Percentiles rank a stretch among this genome's conserved stretches.
Conservation (phyloP, 257 asterid genomes). For the Nicotiana benthamiana region DNA sequence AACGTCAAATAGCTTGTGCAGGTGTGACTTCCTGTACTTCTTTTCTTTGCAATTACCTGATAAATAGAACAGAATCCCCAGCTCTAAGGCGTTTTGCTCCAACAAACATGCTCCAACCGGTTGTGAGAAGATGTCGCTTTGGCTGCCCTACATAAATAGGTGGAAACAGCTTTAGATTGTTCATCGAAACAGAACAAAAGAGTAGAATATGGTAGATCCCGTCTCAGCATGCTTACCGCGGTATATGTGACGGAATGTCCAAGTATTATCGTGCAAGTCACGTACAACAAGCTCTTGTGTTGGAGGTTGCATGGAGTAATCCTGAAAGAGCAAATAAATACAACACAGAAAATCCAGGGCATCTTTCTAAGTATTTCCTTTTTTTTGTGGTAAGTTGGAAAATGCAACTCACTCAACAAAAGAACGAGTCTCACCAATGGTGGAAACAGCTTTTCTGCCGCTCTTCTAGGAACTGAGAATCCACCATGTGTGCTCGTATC, state of each 20-base stretch:
- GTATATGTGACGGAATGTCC: slow-evolving; percentile 96
- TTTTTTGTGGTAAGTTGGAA: neutral
- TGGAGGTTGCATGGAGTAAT: slow-evolving; percentile 94
- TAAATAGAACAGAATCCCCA: slow-evolving; percentile 86
- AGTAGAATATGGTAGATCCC: neutral
- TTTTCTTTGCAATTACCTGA: slow-evolving; percentile 46
- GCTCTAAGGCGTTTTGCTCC: slow-evolving; percentile 94
- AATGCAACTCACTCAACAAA: neutral
- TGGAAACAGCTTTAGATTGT: neutral
- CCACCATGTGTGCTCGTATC: slow-evolving; percentile 99
- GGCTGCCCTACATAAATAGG: slow-evolving; percentile 71
- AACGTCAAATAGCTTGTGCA: neutral
- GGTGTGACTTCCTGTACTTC: neutral
- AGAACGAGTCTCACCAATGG: slow-evolving; percentile 42
- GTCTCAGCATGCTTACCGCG: slow-evolving; percentile 44
- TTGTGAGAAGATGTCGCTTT: slow-evolving; percentile 85
- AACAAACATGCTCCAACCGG: slow-evolving; percentile 99
- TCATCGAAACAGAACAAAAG: neutral
- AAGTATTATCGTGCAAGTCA: slow-evolving; percentile 81
- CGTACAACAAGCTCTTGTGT: slow-evolving; percentile 90
- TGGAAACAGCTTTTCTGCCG: slow-evolving; percentile 94
- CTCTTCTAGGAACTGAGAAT: slow-evolving; percentile 91
- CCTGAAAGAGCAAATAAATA: too few relatives aligned
- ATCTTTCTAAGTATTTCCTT: neutral
- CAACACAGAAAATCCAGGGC: neutral